Evolutionary conservation across 2,329 filamentous ascomycete genomes (phyloP), one percentile per base, ranked within the genome.

Genomic region (Xylariaceae sp.): DNA sequence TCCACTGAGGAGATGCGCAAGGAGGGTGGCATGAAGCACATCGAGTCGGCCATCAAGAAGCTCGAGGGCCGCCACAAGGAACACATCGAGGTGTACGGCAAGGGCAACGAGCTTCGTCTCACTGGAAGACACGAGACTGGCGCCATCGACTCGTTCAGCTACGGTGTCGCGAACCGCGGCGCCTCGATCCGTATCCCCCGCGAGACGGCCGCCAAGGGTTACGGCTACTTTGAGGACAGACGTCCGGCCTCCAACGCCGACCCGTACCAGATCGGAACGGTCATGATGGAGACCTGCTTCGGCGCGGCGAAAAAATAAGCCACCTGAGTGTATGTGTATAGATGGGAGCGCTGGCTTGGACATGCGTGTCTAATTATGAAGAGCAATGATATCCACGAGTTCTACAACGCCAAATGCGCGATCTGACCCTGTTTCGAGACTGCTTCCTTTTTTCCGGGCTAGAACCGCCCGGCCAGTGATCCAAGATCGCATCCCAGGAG

Each of bases 51-150:
- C 35, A 82, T 89, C 67, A 83, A 86, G 77, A 88, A 86, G 67
- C 78, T 89, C 13, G 83, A 84, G 64, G 72, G 70, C 44, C 80
- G 83, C 52, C 83, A 88, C 67, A 63, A 67, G 49, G 83, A 88
- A 72, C 89, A 85, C 77, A 94, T 94, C 65, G 80, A 82, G 49
- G 88, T 94, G 49, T 94, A 94, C 60, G 88, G 92, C 56, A 86
- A 94, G 72, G 90, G 89, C 62, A 98, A 98, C 71, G 87, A 92
- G 52, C 76, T 83, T 52, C 89, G 92, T 58, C 83, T 96, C 52
- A 96, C 90, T 33, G 92, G 92, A 52, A 75, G 76, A 47, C 87
- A 95, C 67, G 92, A 98, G 79, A 98, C 92, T 9, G 89, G 89
- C 29, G 77, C 73, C 52, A 95, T 94, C 56, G 90, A 98, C 58